Percentiles rank a stretch among this genome's conserved stretches.
Evolutionary conservation across 768 basidiomycete species (phyloP).

Genomic region (Chalciporus sphaerocephalus): DNA sequence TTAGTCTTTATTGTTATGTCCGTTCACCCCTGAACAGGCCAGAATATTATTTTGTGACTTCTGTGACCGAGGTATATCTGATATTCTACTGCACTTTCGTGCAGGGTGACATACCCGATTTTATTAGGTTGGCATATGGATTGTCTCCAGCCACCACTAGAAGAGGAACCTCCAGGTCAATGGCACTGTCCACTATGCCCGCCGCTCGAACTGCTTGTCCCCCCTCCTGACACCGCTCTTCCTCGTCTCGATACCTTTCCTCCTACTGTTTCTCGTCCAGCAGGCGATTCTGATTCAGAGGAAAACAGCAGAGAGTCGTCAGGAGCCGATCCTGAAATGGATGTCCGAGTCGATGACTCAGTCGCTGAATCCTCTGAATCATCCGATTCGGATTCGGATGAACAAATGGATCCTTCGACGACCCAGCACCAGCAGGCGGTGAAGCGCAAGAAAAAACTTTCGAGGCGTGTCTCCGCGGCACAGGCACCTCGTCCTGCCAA

Average conservation of each 20-base stretch:
- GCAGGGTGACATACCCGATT: conserved; percentile 1
- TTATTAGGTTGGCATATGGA: conserved; percentile 76
- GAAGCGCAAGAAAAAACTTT: conserved; percentile 28
- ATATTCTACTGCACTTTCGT: conserved; percentile 5
- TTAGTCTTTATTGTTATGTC: conserved; percentile 8
- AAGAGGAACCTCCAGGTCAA: conserved; percentile 65
- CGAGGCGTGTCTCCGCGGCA: conserved; percentile 21
- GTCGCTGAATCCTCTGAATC: conserved; percentile 29
- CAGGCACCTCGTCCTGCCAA: conserved; percentile 35
- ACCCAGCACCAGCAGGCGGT: conserved; percentile 12
- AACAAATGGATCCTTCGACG: conserved; percentile 14
- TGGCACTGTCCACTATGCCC: conserved; percentile 75
- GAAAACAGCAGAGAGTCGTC: conserved; percentile 27
- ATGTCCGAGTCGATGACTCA: conserved; percentile 35
- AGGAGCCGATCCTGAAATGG: conserved; percentile 26
- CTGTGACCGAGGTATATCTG: conserved; percentile 76
- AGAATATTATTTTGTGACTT: conserved; percentile 87
- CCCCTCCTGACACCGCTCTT: conserved; percentile 1
- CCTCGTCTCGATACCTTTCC: conserved; percentile 41
- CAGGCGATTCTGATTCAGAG: conserved; percentile 22
- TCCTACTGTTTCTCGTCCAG: conserved; percentile 25
- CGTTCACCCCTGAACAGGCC: conserved; percentile 43
- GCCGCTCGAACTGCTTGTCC: conserved; percentile 21
- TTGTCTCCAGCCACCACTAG: conserved; percentile 70
- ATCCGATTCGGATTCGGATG: conserved; percentile 31